Evolutionary conservation across 495 filamentous ascomycete genomes (phyloP).

Genomic region (Bathelium albidoporum): DNA sequence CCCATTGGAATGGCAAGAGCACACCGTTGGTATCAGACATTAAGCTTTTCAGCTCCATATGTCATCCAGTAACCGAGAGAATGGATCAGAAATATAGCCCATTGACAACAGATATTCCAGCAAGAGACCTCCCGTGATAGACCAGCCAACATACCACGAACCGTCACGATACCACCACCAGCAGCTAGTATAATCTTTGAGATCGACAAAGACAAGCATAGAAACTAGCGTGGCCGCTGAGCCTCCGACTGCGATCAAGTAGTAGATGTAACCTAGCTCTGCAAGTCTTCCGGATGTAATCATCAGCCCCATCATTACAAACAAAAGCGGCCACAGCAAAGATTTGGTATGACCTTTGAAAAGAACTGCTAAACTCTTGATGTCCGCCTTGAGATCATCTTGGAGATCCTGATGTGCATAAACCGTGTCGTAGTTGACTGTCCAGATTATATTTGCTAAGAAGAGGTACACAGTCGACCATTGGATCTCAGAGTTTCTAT

Average conservation of each 20-base stretch:
- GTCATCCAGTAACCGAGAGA: neutral
- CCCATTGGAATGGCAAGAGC: no score
- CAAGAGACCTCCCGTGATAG: neutral
- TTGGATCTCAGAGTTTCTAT: slow-evolving; percentile 7
- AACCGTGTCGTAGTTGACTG: slow-evolving; percentile 35
- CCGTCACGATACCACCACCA: neutral
- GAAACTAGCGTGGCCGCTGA: neutral
- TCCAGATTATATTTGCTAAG: slow-evolving; percentile 27
- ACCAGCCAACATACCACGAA: neutral
- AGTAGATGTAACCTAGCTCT: neutral
- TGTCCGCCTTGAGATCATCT: slow-evolving; percentile 29
- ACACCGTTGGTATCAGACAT: no score
- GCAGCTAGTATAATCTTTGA: neutral
- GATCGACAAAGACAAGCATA: neutral
- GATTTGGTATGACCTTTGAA: neutral
- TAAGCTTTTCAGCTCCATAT: neutral
- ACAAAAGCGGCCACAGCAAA: neutral
- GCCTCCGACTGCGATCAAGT: neutral
- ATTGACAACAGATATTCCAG: neutral
- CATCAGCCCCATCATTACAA: neutral
- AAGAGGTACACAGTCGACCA: slow-evolving; percentile 19
- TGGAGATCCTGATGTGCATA: slow-evolving; percentile 36
- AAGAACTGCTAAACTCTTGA: slow-evolving; percentile 34
- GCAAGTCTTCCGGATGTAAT: neutral
- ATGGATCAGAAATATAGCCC: neutral